Percentiles rank a stretch among this genome's conserved stretches.
Evolutionary conservation across 345 rosid genomes (phyloP).

Genomic region (Citrus sp.): DNA sequence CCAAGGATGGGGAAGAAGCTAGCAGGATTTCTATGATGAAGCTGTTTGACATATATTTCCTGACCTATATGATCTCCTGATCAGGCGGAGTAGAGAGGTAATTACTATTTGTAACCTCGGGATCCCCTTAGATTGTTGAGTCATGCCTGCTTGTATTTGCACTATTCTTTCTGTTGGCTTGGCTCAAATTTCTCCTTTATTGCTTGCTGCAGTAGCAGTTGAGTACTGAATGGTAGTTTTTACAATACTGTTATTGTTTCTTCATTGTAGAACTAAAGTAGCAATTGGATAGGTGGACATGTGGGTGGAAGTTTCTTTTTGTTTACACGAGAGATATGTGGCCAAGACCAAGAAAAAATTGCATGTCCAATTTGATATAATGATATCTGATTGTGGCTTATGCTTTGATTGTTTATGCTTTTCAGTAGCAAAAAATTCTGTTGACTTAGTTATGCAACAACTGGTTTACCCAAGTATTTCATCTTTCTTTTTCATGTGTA

Average conservation of each 20-base stretch:
- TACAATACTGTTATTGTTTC: neutral
- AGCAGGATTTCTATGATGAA: neutral
- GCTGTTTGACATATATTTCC: neutral
- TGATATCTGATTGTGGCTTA: neutral
- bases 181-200: neutral
- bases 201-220: neutral
- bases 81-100: slow-evolving; percentile 1
- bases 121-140: neutral
- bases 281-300: neutral
- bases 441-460: neutral
- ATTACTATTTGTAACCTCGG: neutral
- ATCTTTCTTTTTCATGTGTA: neutral
- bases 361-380: neutral
- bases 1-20: neutral
- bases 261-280: neutral
- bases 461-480: neutral
- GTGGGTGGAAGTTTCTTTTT: neutral
- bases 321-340: neutral
- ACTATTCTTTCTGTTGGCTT: neutral
- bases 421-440: neutral
- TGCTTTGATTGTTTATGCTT: neutral
- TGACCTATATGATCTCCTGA: neutral
- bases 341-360: neutral
- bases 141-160: neutral
- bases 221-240: neutral